Base-by-base conservation (phyloP, 257 asterid species). In the Solanum neorickii region DNA sequence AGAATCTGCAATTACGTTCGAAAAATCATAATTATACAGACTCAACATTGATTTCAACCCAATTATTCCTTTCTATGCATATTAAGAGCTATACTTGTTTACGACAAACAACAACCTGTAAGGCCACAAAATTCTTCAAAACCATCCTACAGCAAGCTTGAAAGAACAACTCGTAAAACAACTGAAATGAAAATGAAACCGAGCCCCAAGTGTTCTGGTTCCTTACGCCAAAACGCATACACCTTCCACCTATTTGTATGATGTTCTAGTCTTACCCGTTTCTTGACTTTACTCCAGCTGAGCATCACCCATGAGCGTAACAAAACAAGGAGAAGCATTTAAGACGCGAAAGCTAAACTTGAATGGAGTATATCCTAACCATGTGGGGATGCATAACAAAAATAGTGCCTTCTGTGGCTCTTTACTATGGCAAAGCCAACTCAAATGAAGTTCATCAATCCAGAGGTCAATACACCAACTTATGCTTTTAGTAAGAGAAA, bases 1-100 rank as follows among this genome's bases (percentile, higher is more conserved):
- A 94, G 75, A 86, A 94, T 91, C 98, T 96, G 94, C 62, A 60
- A 20, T 44, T 52, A 21, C 86, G 84, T 75, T 82, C 5, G 7
- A 80, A 18, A 49, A 49, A 15, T 47, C 29, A 65, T 10, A 49
- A 31, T 11, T 47, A 25, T 29, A 80, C 25, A 18, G 42, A 47
- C 49, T 27, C 27, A 47, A 46, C 42, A 16, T 9, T 16, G 18
- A 49, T 27, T 29, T 80, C 84, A 80, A 18, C 42, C 37, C 42
- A 80, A 80, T 27, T 6, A 47, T 46, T 80, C 11, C 68, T 75
- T 20, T 74, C 18, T 21, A 25, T 39, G 52, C 0, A n/a, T 23
- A 7, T 18, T 42, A 41, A 76, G 83, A 76, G 37, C 35, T 76
- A 23, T 41, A 49, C 56, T 42, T 42, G 82, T 76, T 0, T 0